phyloP scores from a whole-genome alignment of 2,329 filamentous ascomycete genomes.

The Chrysosporium keratinophilum region DNA sequence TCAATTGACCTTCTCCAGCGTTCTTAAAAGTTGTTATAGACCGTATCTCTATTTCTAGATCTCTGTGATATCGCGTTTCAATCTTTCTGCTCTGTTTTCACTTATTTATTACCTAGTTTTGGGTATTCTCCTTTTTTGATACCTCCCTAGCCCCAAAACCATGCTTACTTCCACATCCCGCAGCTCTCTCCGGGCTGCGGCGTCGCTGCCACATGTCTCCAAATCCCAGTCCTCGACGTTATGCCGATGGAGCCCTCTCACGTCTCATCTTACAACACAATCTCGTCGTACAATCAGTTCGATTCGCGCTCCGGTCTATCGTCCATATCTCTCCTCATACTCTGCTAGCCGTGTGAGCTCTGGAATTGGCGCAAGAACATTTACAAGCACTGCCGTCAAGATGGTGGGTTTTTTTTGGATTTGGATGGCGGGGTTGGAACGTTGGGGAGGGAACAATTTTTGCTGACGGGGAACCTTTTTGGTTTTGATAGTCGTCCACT shows the following conservation, averaged over 20 bases:
- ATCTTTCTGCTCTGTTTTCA: background rate
- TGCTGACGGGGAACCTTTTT: background rate
- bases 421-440: background rate
- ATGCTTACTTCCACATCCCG: constrained; percentile 12
- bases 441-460: background rate
- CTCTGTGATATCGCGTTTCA: background rate
- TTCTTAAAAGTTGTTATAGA: constrained; percentile 5
- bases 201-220: constrained; percentile 11
- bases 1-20: constrained; percentile 2
- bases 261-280: constrained; percentile 1
- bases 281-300: constrained; percentile 1
- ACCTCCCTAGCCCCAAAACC: background rate
- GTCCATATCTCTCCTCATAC: background rate
- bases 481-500: background rate
- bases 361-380: constrained; percentile 11
- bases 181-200: constrained; percentile 10
- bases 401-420: constrained; percentile 13
- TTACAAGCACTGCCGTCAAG: constrained; percentile 13
- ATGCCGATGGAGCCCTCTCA: constrained; percentile 8
- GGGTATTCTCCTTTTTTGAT: background rate
- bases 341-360: background rate
- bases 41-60: background rate
- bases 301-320: constrained; percentile 1
- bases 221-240: constrained; percentile 9
- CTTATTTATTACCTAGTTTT: background rate